These are phyloP conservation scores for Elsinoe arachidis DNA, from an alignment of 2,329 filamentous ascomycete species.

Conservation along the genomic window DNA sequence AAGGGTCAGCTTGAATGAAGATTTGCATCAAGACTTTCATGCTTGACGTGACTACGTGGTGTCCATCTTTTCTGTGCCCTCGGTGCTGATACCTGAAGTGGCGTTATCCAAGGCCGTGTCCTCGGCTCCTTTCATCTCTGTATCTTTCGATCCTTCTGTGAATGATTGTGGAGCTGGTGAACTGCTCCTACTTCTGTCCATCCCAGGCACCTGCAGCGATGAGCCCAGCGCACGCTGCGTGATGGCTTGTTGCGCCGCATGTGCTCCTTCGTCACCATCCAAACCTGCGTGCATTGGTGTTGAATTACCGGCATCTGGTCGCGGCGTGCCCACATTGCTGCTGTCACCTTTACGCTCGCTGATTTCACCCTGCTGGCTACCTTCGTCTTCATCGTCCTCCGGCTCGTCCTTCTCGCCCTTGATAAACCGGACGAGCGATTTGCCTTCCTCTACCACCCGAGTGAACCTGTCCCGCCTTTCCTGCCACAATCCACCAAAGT, in stretches of 20 bases:
- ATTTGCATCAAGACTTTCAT: not conserved
- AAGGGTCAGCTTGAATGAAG: not conserved
- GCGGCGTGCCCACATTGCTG: conserved; percentile 39
- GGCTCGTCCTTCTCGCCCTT: conserved; percentile 94
- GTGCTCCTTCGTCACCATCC: conserved; percentile 21
- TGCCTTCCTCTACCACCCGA: conserved; percentile 83
- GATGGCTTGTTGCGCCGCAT: conserved; percentile 12
- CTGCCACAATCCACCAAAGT: conserved; percentile 74
- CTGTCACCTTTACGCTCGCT: conserved; percentile 33
- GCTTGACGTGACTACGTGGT: conserved; percentile 12
- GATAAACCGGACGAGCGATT: conserved; percentile 73
- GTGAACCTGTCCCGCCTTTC: conserved; percentile 82
- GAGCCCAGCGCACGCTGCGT: conserved; percentile 16
- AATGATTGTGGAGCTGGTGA: conserved; percentile 13
- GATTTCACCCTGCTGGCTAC: conserved; percentile 45
- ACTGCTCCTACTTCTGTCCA: conserved; percentile 12
- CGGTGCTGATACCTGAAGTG: conserved; percentile 5
- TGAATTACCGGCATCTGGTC: conserved; percentile 30
- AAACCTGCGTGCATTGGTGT: conserved; percentile 33
- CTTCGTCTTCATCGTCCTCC: conserved; percentile 66
- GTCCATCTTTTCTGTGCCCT: conserved; percentile 15
- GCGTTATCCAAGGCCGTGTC: conserved; percentile 17
- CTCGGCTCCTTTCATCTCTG: conserved; percentile 17
- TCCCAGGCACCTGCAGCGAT: conserved; percentile 14
- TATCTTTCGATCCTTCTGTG: conserved; percentile 17